Percentiles rank a stretch among this genome's conserved stretches.
These are phyloP conservation scores for Zarea fungicola DNA, from an alignment of 2,329 filamentous ascomycete species.

Conservation along the genomic window DNA sequence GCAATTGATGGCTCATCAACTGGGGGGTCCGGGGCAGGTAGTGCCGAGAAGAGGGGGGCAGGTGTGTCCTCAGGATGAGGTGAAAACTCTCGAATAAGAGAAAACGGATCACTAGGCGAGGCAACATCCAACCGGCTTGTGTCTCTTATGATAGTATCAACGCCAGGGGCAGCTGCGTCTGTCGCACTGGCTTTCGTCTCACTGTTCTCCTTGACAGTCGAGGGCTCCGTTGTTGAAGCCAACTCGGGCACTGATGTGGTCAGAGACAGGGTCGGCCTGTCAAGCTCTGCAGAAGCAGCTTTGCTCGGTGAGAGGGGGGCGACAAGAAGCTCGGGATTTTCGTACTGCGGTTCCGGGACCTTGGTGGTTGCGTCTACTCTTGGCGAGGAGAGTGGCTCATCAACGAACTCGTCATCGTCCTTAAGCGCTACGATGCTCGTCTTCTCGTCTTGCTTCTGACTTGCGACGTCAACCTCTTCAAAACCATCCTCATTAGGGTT, in stretches of 20 bases:
- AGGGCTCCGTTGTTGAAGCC: background rate
- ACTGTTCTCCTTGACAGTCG: conserved; percentile 11
- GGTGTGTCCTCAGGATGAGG: conserved; percentile 64
- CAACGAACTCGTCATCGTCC: conserved; percentile 70
- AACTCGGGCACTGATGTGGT: conserved; percentile 16
- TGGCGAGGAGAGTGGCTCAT: conserved; percentile 69
- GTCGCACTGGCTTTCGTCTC: conserved; percentile 16
- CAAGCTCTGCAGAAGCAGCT: conserved; percentile 19
- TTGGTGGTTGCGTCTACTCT: conserved; percentile 57
- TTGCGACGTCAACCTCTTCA: conserved; percentile 72
- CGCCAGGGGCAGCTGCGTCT: conserved; percentile 13
- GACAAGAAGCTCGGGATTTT: conserved; percentile 53
- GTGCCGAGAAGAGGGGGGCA: conserved; percentile 50
- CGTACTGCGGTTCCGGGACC: conserved; percentile 45
- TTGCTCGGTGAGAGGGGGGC: conserved; percentile 52
- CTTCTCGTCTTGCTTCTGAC: conserved; percentile 22
- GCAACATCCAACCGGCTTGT: conserved; percentile 8
- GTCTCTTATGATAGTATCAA: background rate
- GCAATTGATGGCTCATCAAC: conserved; percentile 19
- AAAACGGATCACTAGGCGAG: background rate
- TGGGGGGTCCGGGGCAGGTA: conserved; percentile 24
- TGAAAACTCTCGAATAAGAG: conserved; percentile 30
- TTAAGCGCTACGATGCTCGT: conserved; percentile 25
- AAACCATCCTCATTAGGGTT: conserved; percentile 87
- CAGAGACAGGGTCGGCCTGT: conserved; percentile 17